A percentile compares a stretch with the other conserved stretches of the same genome.
Conservation (phyloP, 768 basidiomycete genomes). For the Hypholoma sublateritium region DNA sequence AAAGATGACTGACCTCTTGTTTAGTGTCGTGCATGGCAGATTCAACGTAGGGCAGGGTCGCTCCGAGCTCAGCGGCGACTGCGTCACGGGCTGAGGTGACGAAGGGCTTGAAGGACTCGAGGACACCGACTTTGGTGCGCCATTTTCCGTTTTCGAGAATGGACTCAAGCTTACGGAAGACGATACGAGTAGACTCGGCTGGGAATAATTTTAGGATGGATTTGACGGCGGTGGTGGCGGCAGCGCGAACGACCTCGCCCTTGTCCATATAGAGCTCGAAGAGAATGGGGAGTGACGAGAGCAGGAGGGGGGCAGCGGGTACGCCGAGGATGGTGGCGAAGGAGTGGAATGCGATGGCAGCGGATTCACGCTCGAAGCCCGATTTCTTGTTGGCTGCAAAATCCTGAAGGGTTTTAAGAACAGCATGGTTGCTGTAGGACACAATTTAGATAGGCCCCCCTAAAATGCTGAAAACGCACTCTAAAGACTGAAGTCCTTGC, state of each 20-base stretch:
- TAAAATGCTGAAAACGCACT: constrained; percentile 37
- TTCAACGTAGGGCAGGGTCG: constrained; percentile 84
- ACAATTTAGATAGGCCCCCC: background rate
- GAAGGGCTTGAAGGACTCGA: constrained; percentile 82
- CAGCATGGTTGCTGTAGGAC: constrained; percentile 50
- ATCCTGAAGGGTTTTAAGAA: constrained; percentile 62
- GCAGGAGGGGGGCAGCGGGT: constrained; percentile 68
- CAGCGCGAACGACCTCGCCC: constrained; percentile 84
- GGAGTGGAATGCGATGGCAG: constrained; percentile 78
- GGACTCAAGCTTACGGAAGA: constrained; percentile 68
- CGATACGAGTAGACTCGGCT: constrained; percentile 71
- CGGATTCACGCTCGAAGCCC: constrained; percentile 86
- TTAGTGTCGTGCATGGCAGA: constrained; percentile 97
- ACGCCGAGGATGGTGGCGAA: constrained; percentile 70
- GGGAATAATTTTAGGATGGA: constrained; percentile 82
- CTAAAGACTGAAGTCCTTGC: constrained; percentile 57
- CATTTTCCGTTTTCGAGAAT: constrained; percentile 88
- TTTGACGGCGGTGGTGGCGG: constrained; percentile 80
- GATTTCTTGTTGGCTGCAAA: constrained; percentile 86
- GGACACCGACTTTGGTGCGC: constrained; percentile 90
- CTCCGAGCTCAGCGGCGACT: constrained; percentile 82
- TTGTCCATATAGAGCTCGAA: constrained; percentile 92
- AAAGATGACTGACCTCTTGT: constrained; percentile 61
- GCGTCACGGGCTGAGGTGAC: constrained; percentile 66
- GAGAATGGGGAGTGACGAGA: constrained; percentile 74